Conservation (phyloP, 768 basidiomycete species). For the Candolleomyces efflorescens region DNA sequence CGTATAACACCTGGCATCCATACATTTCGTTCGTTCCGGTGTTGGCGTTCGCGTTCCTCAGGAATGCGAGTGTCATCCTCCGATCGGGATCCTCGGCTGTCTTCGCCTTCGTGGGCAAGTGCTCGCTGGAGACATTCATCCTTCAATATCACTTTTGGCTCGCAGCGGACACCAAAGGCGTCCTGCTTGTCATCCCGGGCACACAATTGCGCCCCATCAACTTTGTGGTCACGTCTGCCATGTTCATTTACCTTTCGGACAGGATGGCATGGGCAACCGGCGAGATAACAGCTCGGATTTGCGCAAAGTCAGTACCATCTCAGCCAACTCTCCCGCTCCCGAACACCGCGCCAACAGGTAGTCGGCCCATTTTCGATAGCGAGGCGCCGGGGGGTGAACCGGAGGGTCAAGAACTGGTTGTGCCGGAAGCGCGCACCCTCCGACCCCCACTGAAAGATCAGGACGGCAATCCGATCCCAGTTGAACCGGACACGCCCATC, state of each 20-base stretch:
- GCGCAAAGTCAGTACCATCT: slow-evolving; percentile 25
- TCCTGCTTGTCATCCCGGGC: slow-evolving; percentile 76
- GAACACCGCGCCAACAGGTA: slow-evolving; percentile 13
- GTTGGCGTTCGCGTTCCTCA: slow-evolving; percentile 65
- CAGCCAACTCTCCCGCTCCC: slow-evolving; percentile 17
- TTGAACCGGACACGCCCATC: slow-evolving; percentile 35
- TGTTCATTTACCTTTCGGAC: slow-evolving; percentile 81
- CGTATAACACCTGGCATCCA: slow-evolving; percentile 83
- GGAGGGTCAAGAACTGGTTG: slow-evolving; percentile 9
- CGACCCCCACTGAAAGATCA: slow-evolving; percentile 20
- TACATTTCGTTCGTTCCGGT: slow-evolving; percentile 82
- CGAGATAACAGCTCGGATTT: slow-evolving; percentile 60
- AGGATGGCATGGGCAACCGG: slow-evolving; percentile 73
- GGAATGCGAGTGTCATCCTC: slow-evolving; percentile 68
- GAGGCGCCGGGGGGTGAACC: background rate
- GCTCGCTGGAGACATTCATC: slow-evolving; percentile 89
- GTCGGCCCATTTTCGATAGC: background rate
- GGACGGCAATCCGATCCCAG: slow-evolving; percentile 17
- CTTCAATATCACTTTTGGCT: slow-evolving; percentile 89
- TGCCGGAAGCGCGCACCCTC: slow-evolving; percentile 16
- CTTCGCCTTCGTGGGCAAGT: slow-evolving; percentile 81
- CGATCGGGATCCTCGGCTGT: slow-evolving; percentile 64
- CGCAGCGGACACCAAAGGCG: slow-evolving; percentile 77
- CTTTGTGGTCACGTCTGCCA: slow-evolving; percentile 65
- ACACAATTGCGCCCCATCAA: slow-evolving; percentile 72